Conservation (phyloP, 2,329 filamentous ascomycete species). For the Neonectria ditissima region DNA sequence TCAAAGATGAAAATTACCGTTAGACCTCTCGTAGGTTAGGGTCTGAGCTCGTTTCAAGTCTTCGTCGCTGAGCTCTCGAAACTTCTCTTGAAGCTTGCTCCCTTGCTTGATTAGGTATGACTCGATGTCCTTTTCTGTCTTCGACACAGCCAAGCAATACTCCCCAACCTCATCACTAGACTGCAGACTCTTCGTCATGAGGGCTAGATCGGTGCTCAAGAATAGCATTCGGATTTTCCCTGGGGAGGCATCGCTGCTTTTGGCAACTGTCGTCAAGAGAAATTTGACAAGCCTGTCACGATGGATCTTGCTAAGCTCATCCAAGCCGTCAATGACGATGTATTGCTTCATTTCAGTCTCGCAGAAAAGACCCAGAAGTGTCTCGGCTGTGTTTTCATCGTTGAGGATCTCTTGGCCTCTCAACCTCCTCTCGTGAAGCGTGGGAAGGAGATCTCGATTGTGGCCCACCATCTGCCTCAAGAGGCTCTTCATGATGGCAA, state of each 20-base stretch:
- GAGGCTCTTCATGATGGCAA: constrained; percentile 16
- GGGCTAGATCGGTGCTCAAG: background rate
- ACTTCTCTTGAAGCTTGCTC: background rate
- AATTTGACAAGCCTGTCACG: constrained; percentile 45
- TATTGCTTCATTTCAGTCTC: constrained; percentile 46
- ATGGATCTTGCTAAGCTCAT: constrained; percentile 53
- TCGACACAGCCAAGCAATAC: background rate
- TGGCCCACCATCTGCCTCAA: constrained; percentile 8
- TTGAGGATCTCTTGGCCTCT: constrained; percentile 4
- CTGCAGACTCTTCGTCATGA: background rate
- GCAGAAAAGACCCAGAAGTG: constrained; percentile 49
- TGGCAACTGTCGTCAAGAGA: constrained; percentile 20
- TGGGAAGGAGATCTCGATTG: constrained; percentile 11
- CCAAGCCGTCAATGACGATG: constrained; percentile 59
- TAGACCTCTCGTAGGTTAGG: constrained; percentile 1
- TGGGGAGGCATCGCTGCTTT: constrained; percentile 4
- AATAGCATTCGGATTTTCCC: constrained; percentile 14
- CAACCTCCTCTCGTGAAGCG: constrained; percentile 6
- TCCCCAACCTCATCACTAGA: background rate
- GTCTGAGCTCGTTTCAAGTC: background rate
- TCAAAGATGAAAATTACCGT: background rate
- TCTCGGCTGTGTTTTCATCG: constrained; percentile 35
- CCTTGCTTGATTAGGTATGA: constrained; percentile 6
- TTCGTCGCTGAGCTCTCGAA: background rate
- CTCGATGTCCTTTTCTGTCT: constrained; percentile 9